Conservation (phyloP, 192 early-diverging fungal species). For the Piromyces finnis region DNA sequence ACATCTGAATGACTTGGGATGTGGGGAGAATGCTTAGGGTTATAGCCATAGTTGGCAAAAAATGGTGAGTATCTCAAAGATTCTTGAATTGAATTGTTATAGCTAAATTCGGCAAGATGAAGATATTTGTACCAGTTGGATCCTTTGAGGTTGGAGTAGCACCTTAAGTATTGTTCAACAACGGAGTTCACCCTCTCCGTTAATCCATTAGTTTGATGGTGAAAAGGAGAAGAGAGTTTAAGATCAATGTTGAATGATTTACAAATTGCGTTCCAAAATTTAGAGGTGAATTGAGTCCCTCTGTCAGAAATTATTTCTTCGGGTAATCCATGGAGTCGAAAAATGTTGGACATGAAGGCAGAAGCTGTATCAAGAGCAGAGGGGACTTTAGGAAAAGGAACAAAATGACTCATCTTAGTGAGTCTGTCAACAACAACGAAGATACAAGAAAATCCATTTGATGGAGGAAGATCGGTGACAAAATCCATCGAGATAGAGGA, state of each 20-base stretch:
- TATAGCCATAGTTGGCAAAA: conserved; percentile 2
- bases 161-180: conserved; percentile 5
- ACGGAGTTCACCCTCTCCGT: too few species aligned
- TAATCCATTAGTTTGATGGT: too few species aligned
- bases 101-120: conserved; percentile 17
- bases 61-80: conserved; percentile 10
- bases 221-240: too few species aligned
- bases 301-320: background rate
- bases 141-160: conserved; percentile 11
- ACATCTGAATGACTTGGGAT: too few species aligned
- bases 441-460: conserved; percentile 9
- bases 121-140: conserved; percentile 19
- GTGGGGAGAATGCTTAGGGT: background rate
- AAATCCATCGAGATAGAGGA: conserved; percentile 26
- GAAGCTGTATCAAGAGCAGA: background rate
- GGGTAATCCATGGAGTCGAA: background rate
- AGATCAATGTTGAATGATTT: too few species aligned
- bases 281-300: too few species aligned
- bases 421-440: conserved; percentile 21
- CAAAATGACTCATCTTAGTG: background rate
- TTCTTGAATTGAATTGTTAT: conserved; percentile 21
- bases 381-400: background rate
- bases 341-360: background rate
- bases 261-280: too few species aligned
- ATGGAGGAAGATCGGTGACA: too few species aligned